These are phyloP conservation scores for Conticribra weissflogii DNA, from an alignment of 108 stramenopile species.

Conservation along the genomic window DNA sequence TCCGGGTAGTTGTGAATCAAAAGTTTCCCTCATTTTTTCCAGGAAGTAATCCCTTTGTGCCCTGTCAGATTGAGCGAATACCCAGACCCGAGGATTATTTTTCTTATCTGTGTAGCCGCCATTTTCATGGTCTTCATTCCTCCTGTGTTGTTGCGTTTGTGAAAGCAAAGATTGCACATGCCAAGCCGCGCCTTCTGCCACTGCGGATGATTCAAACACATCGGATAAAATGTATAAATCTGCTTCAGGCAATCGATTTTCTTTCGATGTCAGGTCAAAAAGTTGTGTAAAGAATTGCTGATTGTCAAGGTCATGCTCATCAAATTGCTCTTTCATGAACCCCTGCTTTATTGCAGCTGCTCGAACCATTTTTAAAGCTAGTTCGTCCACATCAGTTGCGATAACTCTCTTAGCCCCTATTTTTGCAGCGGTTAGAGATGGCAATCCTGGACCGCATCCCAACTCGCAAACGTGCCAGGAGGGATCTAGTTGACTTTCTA, in stretches of 20 bases:
- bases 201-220: slow-evolving; percentile 71
- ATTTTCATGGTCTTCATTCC: too few relatives aligned
- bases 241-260: slow-evolving; percentile 36
- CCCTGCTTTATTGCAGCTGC: slow-evolving; percentile 67
- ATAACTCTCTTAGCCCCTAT: slow-evolving; percentile 49
- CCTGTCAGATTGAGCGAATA: slow-evolving; percentile 82
- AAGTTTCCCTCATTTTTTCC: slow-evolving; percentile 23
- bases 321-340: slow-evolving; percentile 1
- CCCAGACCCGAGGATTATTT: slow-evolving; percentile 58
- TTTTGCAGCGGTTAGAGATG: slow-evolving; percentile 59
- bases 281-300: slow-evolving; percentile 34
- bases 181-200: slow-evolving; percentile 69
- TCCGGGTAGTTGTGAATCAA: slow-evolving; percentile 9
- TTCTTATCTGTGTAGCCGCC: slow-evolving; percentile 1
- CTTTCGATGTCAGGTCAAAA: slow-evolving; percentile 54
- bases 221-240: slow-evolving; percentile 78
- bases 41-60: slow-evolving; percentile 70
- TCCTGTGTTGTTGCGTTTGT: too few relatives aligned
- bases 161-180: slow-evolving; percentile 35
- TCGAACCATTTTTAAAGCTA: slow-evolving; percentile 59
- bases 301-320: slow-evolving; percentile 37
- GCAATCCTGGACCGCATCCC: slow-evolving; percentile 81
- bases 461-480: slow-evolving; percentile 68
- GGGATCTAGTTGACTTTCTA: slow-evolving; percentile 43
- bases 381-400: slow-evolving; percentile 69